These are phyloP conservation scores for Penicillium sp. DNA, from an alignment of 2,329 filamentous ascomycete species.

Conservation along the genomic window DNA sequence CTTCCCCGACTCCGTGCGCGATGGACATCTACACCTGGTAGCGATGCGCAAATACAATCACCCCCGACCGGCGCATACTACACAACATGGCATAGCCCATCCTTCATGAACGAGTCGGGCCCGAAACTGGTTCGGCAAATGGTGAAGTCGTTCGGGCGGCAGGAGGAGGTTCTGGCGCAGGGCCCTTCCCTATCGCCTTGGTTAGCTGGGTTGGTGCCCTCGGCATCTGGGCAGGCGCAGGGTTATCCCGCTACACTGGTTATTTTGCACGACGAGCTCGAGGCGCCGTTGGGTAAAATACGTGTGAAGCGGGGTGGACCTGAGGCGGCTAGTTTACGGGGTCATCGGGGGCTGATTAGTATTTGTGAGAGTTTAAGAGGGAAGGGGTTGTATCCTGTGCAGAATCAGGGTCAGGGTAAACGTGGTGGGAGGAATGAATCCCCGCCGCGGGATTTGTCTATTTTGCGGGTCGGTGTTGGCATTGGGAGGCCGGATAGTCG, in stretches of 20 bases:
- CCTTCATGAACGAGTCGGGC: conserved; percentile 83
- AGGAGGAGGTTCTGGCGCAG: conserved; percentile 1
- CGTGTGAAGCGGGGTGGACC: conserved; percentile 61
- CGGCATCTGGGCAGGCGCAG: not conserved
- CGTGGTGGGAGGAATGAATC: conserved; percentile 1
- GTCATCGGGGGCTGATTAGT: conserved; percentile 75
- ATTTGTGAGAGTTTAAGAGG: conserved; percentile 56
- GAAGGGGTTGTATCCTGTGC: conserved; percentile 31
- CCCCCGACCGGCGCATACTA: conserved; percentile 31
- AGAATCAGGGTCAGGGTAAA: conserved; percentile 27
- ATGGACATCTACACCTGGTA: conserved; percentile 31
- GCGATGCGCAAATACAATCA: conserved; percentile 36
- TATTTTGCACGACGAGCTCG: conserved; percentile 86
- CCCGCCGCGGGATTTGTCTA: conserved; percentile 35
- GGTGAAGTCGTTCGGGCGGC: conserved; percentile 41
- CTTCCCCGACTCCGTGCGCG: conserved; percentile 47
- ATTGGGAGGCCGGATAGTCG: conserved; percentile 79
- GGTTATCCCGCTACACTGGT: conserved; percentile 55
- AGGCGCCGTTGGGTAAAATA: conserved; percentile 67
- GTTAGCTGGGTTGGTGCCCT: not conserved
- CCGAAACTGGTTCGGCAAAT: conserved; percentile 67
- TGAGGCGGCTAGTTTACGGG: conserved; percentile 58
- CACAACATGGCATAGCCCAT: conserved; percentile 65
- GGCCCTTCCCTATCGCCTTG: not conserved
- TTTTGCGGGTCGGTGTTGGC: conserved; percentile 71